Evolutionary conservation across 2,329 filamentous ascomycete genomes (phyloP).

Genomic region (Calonectria fujianensis): DNA sequence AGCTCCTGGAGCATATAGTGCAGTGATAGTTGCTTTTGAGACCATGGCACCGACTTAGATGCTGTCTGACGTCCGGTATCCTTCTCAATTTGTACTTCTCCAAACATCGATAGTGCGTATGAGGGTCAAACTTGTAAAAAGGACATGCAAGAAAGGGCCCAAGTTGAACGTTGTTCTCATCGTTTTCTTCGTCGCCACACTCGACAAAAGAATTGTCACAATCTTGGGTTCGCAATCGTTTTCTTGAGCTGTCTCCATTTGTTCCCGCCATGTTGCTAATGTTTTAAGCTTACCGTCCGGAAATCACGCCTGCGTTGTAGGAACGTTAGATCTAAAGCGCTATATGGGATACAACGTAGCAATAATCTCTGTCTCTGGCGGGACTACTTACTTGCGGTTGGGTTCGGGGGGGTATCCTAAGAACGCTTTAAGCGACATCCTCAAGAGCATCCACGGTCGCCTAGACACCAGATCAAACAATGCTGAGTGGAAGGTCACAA

Average conservation of each 20-base stretch:
- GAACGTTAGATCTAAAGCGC: not conserved
- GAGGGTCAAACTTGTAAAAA: not conserved
- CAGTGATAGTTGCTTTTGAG: not conserved
- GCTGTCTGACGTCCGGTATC: not conserved
- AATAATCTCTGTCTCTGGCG: no score
- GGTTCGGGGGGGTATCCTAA: not conserved
- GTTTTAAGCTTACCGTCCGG: not conserved
- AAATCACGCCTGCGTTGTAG: not conserved
- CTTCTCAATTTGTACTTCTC: not conserved
- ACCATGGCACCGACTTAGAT: not conserved
- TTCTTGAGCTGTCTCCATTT: not conserved
- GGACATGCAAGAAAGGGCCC: not conserved
- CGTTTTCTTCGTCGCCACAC: not conserved
- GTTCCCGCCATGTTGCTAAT: not conserved
- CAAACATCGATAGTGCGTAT: not conserved
- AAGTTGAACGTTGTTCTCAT: not conserved
- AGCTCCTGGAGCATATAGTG: not conserved
- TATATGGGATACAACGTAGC: no score
- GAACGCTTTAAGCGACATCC: not conserved
- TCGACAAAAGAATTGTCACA: not conserved
- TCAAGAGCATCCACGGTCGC: not conserved
- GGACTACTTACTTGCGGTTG: not conserved
- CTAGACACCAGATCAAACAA: not conserved
- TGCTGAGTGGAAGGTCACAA: not conserved
- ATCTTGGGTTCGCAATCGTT: not conserved